Base-by-base conservation (phyloP, 805 yeast genomes). In the Candida endomychidarum region DNA sequence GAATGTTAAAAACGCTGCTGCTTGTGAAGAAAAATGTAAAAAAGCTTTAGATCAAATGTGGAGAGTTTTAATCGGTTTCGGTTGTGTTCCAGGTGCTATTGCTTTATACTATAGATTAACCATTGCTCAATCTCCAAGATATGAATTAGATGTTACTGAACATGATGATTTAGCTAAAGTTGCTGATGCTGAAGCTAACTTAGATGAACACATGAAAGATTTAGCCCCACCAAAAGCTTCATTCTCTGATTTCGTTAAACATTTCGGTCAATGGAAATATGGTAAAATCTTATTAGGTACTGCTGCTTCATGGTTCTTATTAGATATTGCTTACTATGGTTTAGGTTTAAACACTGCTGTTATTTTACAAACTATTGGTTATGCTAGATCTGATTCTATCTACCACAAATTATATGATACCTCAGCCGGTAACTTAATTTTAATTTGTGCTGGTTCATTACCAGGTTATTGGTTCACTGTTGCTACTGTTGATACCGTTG, bases 81-180 rank as follows among this genome's bases (percentile, higher is more conserved):
- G 96, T 61, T 81, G 86, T 70, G 84, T 88, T 52, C 96, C 96
- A 52, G 96, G 95, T 65, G 50, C 74, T 46, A 62, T 83, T 61
- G 95, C 96, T 32, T 75, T 86, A 52, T 89, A 89, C 74, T 89
- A 78, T 74, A 86, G 96, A 78, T 79, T 88, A 67, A 88, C 96
- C 51, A 89, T 86, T 63, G 96, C 95, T 51, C 96, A 86, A 74
- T 86, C 95, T 40, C 96, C 96, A 68, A 83, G 96, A 74, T 87
- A 85, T 71, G 72, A 89, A 38, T 75, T 87, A 60, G 96, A 86
- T 63, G 84, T 86, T 45, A 63, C 76, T 36, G 76, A 75, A 51
- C 79, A 78, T 53, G 69, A 75, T 40, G 81, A 74, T 52, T 67
- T 75, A 50, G 67, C 73, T 44, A 75, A 74, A 52, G 78, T 74